Evolutionary conservation across 345 rosid genomes (phyloP), one percentile per base, ranked within the genome.

Genomic region (Ceriops decandra): DNA sequence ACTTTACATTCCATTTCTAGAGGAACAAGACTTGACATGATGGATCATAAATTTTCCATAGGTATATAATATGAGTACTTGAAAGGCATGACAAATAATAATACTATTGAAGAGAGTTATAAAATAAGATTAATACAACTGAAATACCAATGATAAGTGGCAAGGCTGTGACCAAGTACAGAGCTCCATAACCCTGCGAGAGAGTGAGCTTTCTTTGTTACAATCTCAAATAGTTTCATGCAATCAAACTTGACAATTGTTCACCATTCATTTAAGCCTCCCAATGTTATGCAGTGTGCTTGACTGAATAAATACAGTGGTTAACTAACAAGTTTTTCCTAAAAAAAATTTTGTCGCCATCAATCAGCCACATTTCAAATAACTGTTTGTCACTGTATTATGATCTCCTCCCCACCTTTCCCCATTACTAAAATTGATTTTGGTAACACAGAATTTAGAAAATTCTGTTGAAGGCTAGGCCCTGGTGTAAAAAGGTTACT

Each of bases 111-210:
- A 89, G 95, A 64, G 99, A 95, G 77, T 95, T 95, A 77, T 89
- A 93, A 76, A 93, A 91, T 69, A 88, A 74, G 70, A 93, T 88
- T 67, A 93, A 77, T 26, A 93, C 93, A 56, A 89, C 98, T 20
- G 96, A 81, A 42, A 93, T 69, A 71, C 97, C 97, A 5, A 93
- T 91, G 85, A 95, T 87, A 54, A 95, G 82, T 4, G 99, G 97
- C 70, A 95, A 90, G 74, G 93, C 95, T 7, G 95, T 76, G 71
- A 93, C 93, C 78, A 89, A 86, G 80, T 93, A 93, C 49, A 93
- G 76, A 6, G 93, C 97, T 83, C 97, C 97, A 68, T 85, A 95
- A 68, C 99, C 99, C 98, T 91, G 95, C 72, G 84, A 79, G 62
- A 78, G 42, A 62, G 59, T 72, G 49, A 56, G 52, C 49, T 68